Base-by-base conservation (phyloP, 345 rosid genomes). In the Arabis hirsuta region DNA sequence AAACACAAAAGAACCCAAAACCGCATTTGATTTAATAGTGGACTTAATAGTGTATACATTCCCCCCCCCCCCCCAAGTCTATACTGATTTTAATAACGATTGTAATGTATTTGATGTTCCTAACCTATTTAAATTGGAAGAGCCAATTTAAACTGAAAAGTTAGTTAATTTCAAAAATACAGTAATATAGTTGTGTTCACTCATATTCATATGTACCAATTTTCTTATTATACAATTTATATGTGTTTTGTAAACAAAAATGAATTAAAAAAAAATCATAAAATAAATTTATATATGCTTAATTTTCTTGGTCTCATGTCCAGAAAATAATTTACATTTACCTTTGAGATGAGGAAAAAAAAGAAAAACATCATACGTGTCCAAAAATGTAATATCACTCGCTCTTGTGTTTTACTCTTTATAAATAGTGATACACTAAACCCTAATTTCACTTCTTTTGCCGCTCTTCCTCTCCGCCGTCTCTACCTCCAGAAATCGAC, bases 391-490 rank as follows among this genome's bases (percentile, higher is more conserved):
- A 73, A 11, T 46, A 32, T 24, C 24, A 55, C 9, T 12, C 7
- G 64, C 7, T 22, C 2, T 2, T 9, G 24, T 36, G 22, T 22
- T 22, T 22, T 1, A 22, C 24, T 22, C 24, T 38, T 9, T 73
- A 73, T 65, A 65, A 12, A 46, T 56, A 65, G 72, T 48, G 43
- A 9, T 38, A 19, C 72, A 12, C 29, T 5, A 19, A 73, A 65
- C 72, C 77, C 77, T 73, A 73, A 45, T 38, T 3, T 9, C 56
- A 55, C 41, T 7, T 24, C 46, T 34, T 38, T 65, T 57, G 44
- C 72, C 77, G 60, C 66, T 65, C 56, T 22, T 69, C 65, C 56
- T 52, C 56, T 45, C 43, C 61, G 65, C 71, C 71, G 71, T 73
- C 77, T 38, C 77, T 26, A 8, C 58, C 70, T 27, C 52, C 58